Conservation (phyloP, 1,139 yeast genomes). For the Yamadazyma aaseri region DNA sequence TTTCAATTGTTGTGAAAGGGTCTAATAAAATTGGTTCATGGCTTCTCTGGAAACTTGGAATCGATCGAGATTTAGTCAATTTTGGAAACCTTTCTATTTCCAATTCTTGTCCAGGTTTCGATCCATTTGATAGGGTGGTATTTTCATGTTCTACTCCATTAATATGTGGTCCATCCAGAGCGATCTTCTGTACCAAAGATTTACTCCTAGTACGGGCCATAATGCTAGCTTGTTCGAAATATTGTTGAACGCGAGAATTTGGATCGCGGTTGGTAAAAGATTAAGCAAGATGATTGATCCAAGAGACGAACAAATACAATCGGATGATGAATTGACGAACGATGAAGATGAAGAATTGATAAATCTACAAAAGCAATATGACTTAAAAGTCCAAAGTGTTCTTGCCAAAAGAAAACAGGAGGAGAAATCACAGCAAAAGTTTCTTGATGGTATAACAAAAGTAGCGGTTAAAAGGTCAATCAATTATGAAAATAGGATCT, state of each 20-base stretch:
- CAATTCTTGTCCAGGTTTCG: conserved; percentile 5
- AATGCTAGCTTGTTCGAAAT: conserved; percentile 1
- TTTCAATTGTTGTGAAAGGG: conserved; percentile 42
- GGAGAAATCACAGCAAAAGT: conserved; percentile 9
- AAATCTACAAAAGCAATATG: conserved; percentile 30
- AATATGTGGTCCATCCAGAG: conserved; percentile 36
- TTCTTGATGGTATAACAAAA: conserved; percentile 13
- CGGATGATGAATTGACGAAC: conserved; percentile 26
- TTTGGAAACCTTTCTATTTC: conserved; percentile 5
- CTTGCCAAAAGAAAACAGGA: conserved; percentile 16
- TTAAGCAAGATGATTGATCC: conserved; percentile 21
- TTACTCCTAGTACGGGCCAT: conserved; percentile 46
- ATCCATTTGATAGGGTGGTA: conserved; percentile 3
- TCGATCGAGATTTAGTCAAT: conserved; percentile 21
- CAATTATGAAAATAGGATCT: conserved; percentile 22
- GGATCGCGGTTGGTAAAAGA: conserved; percentile 2
- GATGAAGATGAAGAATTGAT: conserved; percentile 29
- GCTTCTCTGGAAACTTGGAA: conserved; percentile 9
- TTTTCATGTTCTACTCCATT: conserved; percentile 17
- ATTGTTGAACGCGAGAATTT: conserved; percentile 10
- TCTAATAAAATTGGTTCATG: conserved; percentile 11
- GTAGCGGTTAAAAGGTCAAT: conserved; percentile 12
- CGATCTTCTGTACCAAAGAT: conserved; percentile 50
- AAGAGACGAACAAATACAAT: conserved; percentile 18
- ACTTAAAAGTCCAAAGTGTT: conserved; percentile 20